Conservation (phyloP, 805 yeast genomes). For the Sugiyamaella boreocaroliniensis region DNA sequence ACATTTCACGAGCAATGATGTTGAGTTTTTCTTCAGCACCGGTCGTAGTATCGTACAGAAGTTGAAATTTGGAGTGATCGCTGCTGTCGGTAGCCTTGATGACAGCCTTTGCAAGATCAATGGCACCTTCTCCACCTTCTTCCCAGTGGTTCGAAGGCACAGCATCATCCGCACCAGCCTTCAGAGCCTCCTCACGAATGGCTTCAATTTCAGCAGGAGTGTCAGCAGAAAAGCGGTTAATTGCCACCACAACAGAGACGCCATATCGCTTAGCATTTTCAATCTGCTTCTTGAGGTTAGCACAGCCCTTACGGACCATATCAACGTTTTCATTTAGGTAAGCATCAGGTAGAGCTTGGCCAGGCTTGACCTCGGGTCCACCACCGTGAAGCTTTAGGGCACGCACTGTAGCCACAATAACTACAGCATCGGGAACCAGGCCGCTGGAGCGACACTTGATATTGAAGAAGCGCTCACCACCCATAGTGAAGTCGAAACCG, state of each 20-base stretch:
- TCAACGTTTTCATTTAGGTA: conserved; percentile 78
- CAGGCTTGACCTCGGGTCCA: conserved; percentile 94
- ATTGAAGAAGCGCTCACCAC: conserved; percentile 95
- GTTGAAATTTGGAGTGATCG: conserved; percentile 41
- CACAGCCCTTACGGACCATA: conserved; percentile 69
- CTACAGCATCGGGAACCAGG: conserved; percentile 79
- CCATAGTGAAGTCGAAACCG: conserved; percentile 98
- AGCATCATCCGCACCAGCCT: conserved; percentile 93
- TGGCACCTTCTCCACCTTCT: conserved; percentile 88
- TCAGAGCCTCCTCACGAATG: conserved; percentile 70
- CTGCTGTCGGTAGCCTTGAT: conserved; percentile 45
- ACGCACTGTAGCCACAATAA: conserved; percentile 90
- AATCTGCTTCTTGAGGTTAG: conserved; percentile 86
- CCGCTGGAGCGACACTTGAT: conserved; percentile 94
- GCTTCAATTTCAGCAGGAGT: conserved; percentile 71
- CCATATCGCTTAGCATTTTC: conserved; percentile 77
- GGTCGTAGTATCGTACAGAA: conserved; percentile 58
- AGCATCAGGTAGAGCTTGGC: conserved; percentile 74
- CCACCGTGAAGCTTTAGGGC: conserved; percentile 98
- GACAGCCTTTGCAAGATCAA: conserved; percentile 77
- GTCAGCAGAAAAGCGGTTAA: conserved; percentile 81
- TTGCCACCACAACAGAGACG: conserved; percentile 90
- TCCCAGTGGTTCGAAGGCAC: conserved; percentile 93
- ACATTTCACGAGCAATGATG: conserved; percentile 79
- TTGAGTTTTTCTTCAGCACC: conserved; percentile 74